Evolutionary conservation across 768 basidiomycete species (phyloP), one percentile per base, ranked within the genome.

Genomic region (Crepidotus variabilis): DNA sequence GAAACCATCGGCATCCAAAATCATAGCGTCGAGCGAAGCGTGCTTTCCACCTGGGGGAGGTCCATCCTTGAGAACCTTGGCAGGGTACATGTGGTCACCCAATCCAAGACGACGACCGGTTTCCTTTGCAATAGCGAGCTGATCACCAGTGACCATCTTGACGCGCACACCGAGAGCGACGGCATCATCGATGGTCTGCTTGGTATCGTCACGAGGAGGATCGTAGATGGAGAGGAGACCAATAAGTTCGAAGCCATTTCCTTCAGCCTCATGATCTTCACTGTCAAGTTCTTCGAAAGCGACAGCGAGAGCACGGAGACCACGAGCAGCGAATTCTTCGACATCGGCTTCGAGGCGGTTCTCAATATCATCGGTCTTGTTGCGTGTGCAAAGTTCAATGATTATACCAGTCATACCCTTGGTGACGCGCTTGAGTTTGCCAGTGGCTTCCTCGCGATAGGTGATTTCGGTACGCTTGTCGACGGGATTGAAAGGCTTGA

Each of bases 81-180:
- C 91, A 45, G 96, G 88, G 80, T 97, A 98, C 96, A 98, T 98
- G 81, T 98, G 95, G 74, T 98, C 96, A 69, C 96, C 96, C 58
- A 98, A 80, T 64, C 96, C 95, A 50, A 98, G 91, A 78, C 96
- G 92, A 72, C 96, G 91, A 58, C 96, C 96, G 59, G 96, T 98
- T 75, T 98, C 96, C 84, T 98, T 98, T 35, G 96, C 96, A 65
- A 98, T 98, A 62, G 96, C 96, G 69, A 98, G 92, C 79, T 98
- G 96, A 72, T 98, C 96, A 80, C 96, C 96, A n/a, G 96, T 98
- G 59, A 98, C 96, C 96, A 98, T 98, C 88, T 98, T 98, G 72
- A 98, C 95, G 71, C 88, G 90, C 65, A 98, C 94, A 73, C 96
- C 96, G 69, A 98, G 92, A 56, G 88, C 87, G 56, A 94, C 79